These are phyloP conservation scores for Tetrastigma voinierianum DNA, from an alignment of 164 flowering plant species.

Conservation along the genomic window DNA sequence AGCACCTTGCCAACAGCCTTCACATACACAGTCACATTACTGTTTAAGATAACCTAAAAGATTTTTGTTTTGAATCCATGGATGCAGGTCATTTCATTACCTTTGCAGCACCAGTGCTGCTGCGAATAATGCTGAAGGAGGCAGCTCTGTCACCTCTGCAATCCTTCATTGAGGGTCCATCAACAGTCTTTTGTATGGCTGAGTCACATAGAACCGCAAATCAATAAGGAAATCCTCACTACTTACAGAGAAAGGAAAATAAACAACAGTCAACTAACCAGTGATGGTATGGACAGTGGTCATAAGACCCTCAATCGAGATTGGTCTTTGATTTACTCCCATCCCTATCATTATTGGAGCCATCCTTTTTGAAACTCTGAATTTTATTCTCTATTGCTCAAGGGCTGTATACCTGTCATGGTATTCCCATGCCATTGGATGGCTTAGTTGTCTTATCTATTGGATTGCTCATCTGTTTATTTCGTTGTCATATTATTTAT, in stretches of 20 bases:
- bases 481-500: no score
- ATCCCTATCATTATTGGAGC: no score
- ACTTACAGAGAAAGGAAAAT: neutral
- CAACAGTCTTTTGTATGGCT: conserved; percentile 32
- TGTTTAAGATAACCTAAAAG: neutral
- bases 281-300: conserved; percentile 33
- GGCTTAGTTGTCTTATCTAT: no score
- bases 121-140: conserved; percentile 26
- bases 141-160: conserved; percentile 33
- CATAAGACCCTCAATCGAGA: conserved; percentile 32
- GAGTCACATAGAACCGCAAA: neutral
- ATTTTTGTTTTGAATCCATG: neutral
- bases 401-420: no score
- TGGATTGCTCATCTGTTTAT: no score
- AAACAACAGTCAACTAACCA: conserved; percentile 6
- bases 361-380: no score
- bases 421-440: no score
- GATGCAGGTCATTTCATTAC: conserved; percentile 4
- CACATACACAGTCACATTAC: neutral
- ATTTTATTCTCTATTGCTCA: no score
- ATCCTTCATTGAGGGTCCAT: conserved; percentile 30
- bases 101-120: conserved; percentile 30
- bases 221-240: neutral
- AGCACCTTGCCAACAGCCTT: conserved; percentile 36
- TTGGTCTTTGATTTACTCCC: conserved; percentile 24